Base-by-base conservation (phyloP, 148 eudicot species). In the Diospyros kaki region DNA sequence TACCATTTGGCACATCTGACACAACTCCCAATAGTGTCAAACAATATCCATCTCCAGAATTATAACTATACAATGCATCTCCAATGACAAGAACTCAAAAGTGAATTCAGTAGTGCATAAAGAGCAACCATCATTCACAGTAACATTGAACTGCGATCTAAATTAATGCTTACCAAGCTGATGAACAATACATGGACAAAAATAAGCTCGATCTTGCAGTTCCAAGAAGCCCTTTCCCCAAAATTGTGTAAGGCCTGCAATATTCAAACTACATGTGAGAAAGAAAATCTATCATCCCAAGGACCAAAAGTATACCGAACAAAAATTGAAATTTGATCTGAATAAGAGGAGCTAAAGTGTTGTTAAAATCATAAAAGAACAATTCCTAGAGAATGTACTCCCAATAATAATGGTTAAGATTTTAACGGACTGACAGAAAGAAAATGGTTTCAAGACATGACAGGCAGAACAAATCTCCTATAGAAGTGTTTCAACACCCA, bases 201-300 rank as follows among this genome's bases (percentile, higher is more conserved):
- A 95, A 95, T 86, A 95, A 85, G 89, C 99, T 95, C 73, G 99
- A 95, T 77, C 98, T 88, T 81, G 94, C 94, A 52, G 96, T 89
- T 66, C 99, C 99, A 61, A 86, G 63, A 69, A 84, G 82, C 62
- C 99, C 96, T 85, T 95, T 95, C 81, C 90, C 85, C 84, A 93
- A 72, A 69, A 95, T 95, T 46, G 90, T 78, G 81, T 62, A 77
- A 54, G 94, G 97, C 67, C 99, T 95, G 45, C 15, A 51, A 1
- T 9, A n/a, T 2, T 0, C 11, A 54, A 28, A 28, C 28, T 28
- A 28, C 28, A 28, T 28, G 28, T 28, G 66, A 43, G 40, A 52
- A 50, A 71, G 17, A 39, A 17, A 46, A 68, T 28, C 13, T 45
- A 52, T 52, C 2, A 13, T 53, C 18, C 51, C 11, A 51, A 60